Evolutionary conservation across 768 basidiomycete species (phyloP).

Genomic region (Galerina sulciceps): DNA sequence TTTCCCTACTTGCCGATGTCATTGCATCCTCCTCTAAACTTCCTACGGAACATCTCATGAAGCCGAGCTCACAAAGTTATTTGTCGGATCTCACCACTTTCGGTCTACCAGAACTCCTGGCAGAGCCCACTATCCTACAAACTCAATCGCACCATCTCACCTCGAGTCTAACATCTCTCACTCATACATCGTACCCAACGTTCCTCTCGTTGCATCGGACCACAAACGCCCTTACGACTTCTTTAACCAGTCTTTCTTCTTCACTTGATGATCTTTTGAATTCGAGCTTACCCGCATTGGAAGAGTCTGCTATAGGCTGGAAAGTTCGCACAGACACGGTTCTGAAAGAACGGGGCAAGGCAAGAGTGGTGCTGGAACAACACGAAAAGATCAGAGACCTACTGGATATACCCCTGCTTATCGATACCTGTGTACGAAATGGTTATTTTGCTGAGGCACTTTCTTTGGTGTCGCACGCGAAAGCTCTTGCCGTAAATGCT

Average conservation of each 20-base stretch:
- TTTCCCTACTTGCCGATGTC: conserved; percentile 34
- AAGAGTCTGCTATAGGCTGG: conserved; percentile 74
- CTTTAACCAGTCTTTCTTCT: conserved; percentile 73
- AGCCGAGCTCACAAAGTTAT: conserved; percentile 50
- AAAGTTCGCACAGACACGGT: conserved; percentile 72
- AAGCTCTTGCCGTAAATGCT: conserved; percentile 47
- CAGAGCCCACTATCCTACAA: conserved; percentile 76
- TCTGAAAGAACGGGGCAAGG: conserved; percentile 75
- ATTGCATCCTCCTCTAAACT: conserved; percentile 34
- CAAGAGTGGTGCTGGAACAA: conserved; percentile 87
- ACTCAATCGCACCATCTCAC: conserved; percentile 88
- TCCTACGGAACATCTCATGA: conserved; percentile 27
- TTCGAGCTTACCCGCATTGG: conserved; percentile 74
- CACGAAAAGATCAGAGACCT: conserved; percentile 93
- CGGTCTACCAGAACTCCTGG: conserved; percentile 66
- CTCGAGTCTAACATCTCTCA: conserved; percentile 86
- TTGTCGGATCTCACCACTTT: conserved; percentile 68
- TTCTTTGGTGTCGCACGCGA: conserved; percentile 77
- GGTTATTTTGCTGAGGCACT: conserved; percentile 93
- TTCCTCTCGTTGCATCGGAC: conserved; percentile 88
- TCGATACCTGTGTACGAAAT: conserved; percentile 92
- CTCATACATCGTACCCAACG: conserved; percentile 89
- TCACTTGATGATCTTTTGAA: conserved; percentile 74
- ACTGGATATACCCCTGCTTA: conserved; percentile 86
- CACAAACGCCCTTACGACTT: conserved; percentile 71